A percentile compares a stretch with the other conserved stretches of the same genome.
phyloP scores from a whole-genome alignment of 192 early-diverging fungal genomes.

The Coemansia sp. region DNA sequence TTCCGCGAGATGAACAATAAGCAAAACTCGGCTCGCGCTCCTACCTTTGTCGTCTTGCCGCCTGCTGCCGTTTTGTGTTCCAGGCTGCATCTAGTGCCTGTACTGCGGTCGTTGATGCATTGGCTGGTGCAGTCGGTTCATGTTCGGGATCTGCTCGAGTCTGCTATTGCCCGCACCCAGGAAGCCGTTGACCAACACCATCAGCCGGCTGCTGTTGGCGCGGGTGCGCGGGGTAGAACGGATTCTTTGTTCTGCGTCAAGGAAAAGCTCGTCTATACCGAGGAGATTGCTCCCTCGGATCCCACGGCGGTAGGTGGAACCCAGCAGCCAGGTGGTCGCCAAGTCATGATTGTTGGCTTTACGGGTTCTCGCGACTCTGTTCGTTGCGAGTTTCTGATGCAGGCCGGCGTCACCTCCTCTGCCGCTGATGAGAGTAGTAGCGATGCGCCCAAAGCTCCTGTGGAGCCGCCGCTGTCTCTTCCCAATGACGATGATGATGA shows the following conservation, averaged over 20 bases:
- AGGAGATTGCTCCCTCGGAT: conserved; percentile 4
- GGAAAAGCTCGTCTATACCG: conserved; percentile 43
- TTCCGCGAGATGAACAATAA: conserved; percentile 22
- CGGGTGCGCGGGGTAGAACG: background rate
- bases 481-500: background rate
- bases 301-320: conserved; percentile 3
- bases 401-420: conserved; percentile 19
- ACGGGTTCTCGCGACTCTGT: conserved; percentile 45
- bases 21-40: conserved; percentile 39
- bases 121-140: conserved; percentile 51
- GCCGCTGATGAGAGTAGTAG: background rate
- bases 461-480: background rate
- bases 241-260: conserved; percentile 39
- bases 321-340: conserved; percentile 1
- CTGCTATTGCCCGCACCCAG: conserved; percentile 40
- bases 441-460: background rate
- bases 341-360: conserved; percentile 51
- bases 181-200: conserved; percentile 18
- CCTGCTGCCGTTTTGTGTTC: conserved; percentile 44
- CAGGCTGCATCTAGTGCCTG: conserved; percentile 30
- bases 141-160: conserved; percentile 46
- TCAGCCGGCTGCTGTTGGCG: background rate
- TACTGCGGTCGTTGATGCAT: conserved; percentile 51
- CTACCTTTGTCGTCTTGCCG: conserved; percentile 41
- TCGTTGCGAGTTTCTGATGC: conserved; percentile 53